Evolutionary conservation across 2,329 filamentous ascomycete species (phyloP).

Genomic region (Aspergillus thermomutatus): DNA sequence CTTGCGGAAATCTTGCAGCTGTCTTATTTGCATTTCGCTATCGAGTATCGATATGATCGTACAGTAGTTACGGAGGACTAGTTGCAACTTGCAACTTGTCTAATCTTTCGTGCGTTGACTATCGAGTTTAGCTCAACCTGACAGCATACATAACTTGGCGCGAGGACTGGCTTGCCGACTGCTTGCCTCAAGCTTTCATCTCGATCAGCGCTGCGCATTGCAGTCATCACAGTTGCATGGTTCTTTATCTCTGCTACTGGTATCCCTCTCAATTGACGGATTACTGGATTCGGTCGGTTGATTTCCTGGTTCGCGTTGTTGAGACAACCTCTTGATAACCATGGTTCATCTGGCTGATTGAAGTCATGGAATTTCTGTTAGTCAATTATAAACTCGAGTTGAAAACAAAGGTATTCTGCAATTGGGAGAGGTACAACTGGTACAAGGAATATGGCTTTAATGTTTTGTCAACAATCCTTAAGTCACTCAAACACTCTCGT

Average conservation of each 20-base stretch:
- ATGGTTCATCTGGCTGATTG: neutral
- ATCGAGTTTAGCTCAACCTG: neutral
- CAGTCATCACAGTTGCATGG: neutral
- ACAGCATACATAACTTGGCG: neutral
- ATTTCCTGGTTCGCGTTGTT: neutral
- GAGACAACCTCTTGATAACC: neutral
- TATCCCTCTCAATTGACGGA: neutral
- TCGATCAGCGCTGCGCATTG: neutral
- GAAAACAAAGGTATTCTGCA: neutral
- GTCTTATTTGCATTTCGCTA: neutral
- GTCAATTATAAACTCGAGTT: too few relatives aligned
- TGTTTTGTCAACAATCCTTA: too few relatives aligned
- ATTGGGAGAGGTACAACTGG: neutral
- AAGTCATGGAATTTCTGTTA: neutral
- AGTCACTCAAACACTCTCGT: too few relatives aligned
- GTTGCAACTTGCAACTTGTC: neutral
- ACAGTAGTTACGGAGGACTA: neutral
- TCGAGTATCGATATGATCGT: neutral
- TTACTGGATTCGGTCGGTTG: neutral
- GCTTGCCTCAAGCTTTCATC: neutral
- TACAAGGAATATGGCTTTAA: too few relatives aligned
- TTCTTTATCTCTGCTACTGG: neutral
- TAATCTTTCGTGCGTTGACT: neutral
- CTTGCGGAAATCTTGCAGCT: conserved; percentile 18
- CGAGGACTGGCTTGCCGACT: too few relatives aligned